Conservation (phyloP, 1,139 yeast genomes). For the Hyphopichia burtonii region DNA sequence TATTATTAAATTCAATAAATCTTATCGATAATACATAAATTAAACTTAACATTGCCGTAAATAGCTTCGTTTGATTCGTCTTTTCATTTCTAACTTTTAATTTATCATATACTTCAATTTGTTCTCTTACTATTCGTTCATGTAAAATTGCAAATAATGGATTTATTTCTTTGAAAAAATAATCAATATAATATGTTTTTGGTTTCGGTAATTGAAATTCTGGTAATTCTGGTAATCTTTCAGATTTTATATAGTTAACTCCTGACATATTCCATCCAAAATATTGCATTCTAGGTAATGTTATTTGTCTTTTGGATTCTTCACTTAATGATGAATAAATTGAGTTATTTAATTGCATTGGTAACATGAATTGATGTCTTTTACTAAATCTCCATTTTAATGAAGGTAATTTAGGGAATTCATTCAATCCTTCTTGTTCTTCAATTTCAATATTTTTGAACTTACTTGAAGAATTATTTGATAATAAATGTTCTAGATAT, state of each 20-base stretch:
- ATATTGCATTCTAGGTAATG: conserved; percentile 55
- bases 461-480: conserved; percentile 14
- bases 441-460: conserved; percentile 14
- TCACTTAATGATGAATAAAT: conserved; percentile 38
- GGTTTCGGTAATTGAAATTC: conserved; percentile 16
- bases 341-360: conserved; percentile 43
- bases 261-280: conserved; percentile 73
- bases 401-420: conserved; percentile 21
- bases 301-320: conserved; percentile 35
- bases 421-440: conserved; percentile 18
- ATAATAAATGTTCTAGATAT: conserved; percentile 35
- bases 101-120: conserved; percentile 38
- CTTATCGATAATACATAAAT: conserved; percentile 54
- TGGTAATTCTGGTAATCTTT: conserved; percentile 38
- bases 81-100: conserved; percentile 12
- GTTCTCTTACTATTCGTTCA: conserved; percentile 54
- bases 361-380: conserved; percentile 50
- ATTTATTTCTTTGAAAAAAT: conserved; percentile 51
- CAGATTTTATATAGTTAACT: conserved; percentile 45
- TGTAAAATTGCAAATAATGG: conserved; percentile 56
- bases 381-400: conserved; percentile 53
- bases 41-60: conserved; percentile 51
- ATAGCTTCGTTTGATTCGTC: conserved; percentile 41
- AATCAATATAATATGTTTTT: conserved; percentile 28
- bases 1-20: conserved; percentile 47